Conservation (phyloP, 2,329 filamentous ascomycete genomes). For the Cercospora nicotianae region DNA sequence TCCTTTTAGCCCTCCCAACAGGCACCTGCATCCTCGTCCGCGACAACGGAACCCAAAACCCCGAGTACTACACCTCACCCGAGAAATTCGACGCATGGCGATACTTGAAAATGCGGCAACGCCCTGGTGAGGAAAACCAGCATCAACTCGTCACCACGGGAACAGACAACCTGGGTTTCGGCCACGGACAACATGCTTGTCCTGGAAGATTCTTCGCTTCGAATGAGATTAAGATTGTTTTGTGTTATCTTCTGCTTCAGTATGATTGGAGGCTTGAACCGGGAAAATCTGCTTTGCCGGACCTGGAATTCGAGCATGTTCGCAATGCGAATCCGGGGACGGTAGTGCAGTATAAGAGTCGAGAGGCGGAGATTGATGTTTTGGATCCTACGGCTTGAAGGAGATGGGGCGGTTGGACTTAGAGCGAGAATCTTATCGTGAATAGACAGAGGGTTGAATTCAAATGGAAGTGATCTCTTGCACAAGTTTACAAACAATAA, state of each 20-base stretch:
- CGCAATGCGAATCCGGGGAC: background rate
- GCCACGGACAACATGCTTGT: slow-evolving; percentile 35
- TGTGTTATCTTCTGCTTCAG: slow-evolving; percentile 38
- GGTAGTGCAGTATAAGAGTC: background rate
- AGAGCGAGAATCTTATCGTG: too few relatives aligned
- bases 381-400: background rate
- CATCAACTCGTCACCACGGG: slow-evolving; percentile 29
- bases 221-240: slow-evolving; percentile 39
- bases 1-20: slow-evolving; percentile 21
- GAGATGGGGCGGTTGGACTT: background rate
- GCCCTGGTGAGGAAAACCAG: slow-evolving; percentile 26
- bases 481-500: too few relatives aligned
- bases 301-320: background rate
- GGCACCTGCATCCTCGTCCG: slow-evolving; percentile 22
- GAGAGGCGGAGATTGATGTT: background rate
- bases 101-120: slow-evolving; percentile 27
- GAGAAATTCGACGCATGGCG: slow-evolving; percentile 30
- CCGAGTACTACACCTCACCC: slow-evolving; percentile 18
- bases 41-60: slow-evolving; percentile 8
- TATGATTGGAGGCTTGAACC: slow-evolving; percentile 31
- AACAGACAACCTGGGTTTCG: slow-evolving; percentile 32
- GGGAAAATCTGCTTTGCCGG: background rate
- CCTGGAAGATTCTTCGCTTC: slow-evolving; percentile 38
- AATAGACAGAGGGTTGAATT: too few relatives aligned
- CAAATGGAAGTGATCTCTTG: too few relatives aligned